Evolutionary conservation across 176 grass and related monocot species (phyloP), one percentile per base, ranked within the genome.

Genomic region (Musa troglodytarum): DNA sequence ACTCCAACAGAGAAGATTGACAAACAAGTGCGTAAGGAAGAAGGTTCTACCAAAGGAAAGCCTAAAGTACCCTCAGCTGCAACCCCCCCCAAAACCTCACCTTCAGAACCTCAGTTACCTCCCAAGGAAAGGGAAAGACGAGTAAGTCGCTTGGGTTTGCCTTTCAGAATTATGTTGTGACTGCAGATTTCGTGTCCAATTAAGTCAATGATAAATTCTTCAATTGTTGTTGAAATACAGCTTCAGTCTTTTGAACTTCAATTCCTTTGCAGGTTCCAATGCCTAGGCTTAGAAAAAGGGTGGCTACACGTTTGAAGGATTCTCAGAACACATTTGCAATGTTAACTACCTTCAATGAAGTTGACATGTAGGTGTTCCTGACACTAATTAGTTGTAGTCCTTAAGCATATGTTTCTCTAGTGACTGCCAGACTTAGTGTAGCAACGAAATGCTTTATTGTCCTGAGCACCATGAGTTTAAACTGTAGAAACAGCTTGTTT

Each of bases 271-370:
- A 97, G 94, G 90, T 97, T 71, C 84, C 94, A 0, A 93, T 97
- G 94, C 90, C 94, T 65, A 93, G 94, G 82, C 84, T 97, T 26
- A 97, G 94, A 63, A 97, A 97, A 68, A 88, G 94, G 64, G 87
- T 97, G 79, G 94, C 94, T 52, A 93, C 92, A 76, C 89, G 94
- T 64, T 76, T 97, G 88, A 93, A 97, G 86, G 94, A 97, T 89
- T 97, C 94, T 81, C 94, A 97, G 63, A 97, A 97, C 72, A 97
- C 94, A 56, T 97, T 97, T 91, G 94, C 94, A 56, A 14, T 97
- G 90, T 78, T 97, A 63, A 93, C 94, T 62, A 97, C 94, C 73
- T 97, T 97, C 74, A 97, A 97, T 85, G 94, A 97, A 91, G 94
- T 97, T 77, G 90, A 93, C 81, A 91, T 97, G 88, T 93, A 93